A percentile compares a stretch with the other conserved stretches of the same genome.
phyloP scores from a whole-genome alignment of 805 yeast species.

The Brettanomyces bruxellensis region DNA sequence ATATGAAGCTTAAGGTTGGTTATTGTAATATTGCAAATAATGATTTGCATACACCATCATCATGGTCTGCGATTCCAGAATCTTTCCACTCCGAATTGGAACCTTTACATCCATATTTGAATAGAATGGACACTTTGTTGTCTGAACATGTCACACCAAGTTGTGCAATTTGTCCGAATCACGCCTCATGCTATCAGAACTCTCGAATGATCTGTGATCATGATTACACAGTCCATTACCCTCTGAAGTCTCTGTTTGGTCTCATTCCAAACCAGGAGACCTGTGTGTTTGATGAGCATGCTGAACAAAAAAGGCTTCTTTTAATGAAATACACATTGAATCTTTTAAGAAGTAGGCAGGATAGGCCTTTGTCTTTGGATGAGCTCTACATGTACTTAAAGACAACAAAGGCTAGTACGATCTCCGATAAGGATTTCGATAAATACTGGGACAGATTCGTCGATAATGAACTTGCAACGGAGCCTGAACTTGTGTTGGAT shows the following conservation, averaged over 20 bases:
- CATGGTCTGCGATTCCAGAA: slow-evolving; percentile 3
- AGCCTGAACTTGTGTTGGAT: slow-evolving; percentile 68
- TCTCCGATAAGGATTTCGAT: slow-evolving; percentile 57
- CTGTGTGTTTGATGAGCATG: slow-evolving; percentile 70
- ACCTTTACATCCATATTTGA: slow-evolving; percentile 18
- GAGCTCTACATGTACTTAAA: slow-evolving; percentile 57
- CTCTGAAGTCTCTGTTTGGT: slow-evolving; percentile 48
- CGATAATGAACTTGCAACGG: slow-evolving; percentile 28
- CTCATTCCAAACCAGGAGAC: slow-evolving; percentile 50
- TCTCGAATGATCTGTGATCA: slow-evolving; percentile 61
- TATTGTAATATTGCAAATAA: slow-evolving; percentile 59
- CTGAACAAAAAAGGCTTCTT: slow-evolving; percentile 55
- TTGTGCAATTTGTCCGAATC: slow-evolving; percentile 74
- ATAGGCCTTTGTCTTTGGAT: slow-evolving; percentile 52
- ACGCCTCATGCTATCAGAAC: slow-evolving; percentile 63
- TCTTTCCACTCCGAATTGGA: neutral
- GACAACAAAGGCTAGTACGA: slow-evolving; percentile 39
- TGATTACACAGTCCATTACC: slow-evolving; percentile 45
- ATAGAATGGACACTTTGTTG: slow-evolving; percentile 34
- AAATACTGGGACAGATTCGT: slow-evolving; percentile 66
- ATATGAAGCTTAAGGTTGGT: slow-evolving; percentile 55
- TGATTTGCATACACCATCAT: slow-evolving; percentile 19
- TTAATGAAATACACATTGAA: slow-evolving; percentile 61
- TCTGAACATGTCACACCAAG: slow-evolving; percentile 40
- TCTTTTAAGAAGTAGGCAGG: slow-evolving; percentile 59